phyloP scores from a whole-genome alignment of 2,329 filamentous ascomycete species.

The Ceratocystis colombiana region DNA sequence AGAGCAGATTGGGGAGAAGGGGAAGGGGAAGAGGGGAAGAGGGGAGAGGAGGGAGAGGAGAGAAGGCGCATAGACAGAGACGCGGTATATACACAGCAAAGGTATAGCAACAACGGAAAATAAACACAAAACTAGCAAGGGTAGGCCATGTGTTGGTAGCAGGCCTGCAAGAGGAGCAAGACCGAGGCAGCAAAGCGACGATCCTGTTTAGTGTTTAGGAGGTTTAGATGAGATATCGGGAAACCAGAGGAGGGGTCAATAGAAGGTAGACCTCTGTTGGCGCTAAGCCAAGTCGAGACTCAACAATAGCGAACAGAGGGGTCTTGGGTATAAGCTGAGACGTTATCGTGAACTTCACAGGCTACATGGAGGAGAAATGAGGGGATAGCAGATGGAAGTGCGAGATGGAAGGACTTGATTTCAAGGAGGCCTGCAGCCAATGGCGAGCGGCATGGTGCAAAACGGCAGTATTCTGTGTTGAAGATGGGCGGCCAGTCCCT shows the following conservation, averaged over 20 bases:
- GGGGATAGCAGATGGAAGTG: neutral
- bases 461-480: neutral
- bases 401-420: neutral
- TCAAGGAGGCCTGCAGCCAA: neutral
- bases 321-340: neutral
- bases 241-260: neutral
- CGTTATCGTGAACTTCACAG: neutral
- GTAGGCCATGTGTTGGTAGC: neutral
- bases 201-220: neutral
- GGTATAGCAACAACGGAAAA: neutral
- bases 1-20: neutral
- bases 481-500: neutral
- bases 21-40: neutral
- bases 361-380: neutral
- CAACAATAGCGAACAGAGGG: constrained; percentile 4
- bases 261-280: neutral
- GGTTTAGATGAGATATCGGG: neutral
- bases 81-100: neutral
- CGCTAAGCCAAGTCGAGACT: neutral
- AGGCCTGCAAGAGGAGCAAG: neutral
- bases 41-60: neutral
- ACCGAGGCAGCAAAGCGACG: neutral
- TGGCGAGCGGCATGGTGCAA: neutral
- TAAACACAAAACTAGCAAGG: neutral
- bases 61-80: neutral